These are phyloP conservation scores for Fusarium pininemorale DNA, from an alignment of 2,329 filamentous ascomycete species.

Conservation along the genomic window DNA sequence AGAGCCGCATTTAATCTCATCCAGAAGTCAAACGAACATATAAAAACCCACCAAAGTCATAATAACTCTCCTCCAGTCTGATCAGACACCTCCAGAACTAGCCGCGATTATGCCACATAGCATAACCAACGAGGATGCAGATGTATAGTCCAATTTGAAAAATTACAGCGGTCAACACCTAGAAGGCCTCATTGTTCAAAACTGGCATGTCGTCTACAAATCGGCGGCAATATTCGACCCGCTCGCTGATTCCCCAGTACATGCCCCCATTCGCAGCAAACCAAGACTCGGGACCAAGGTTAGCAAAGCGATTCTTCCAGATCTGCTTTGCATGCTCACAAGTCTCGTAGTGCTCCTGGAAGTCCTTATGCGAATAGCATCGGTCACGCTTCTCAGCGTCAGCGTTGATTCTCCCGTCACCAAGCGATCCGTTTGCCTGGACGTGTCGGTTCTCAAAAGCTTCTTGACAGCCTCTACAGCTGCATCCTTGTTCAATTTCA, in stretches of 20 bases:
- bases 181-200: neutral
- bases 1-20: neutral
- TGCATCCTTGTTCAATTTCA: accelerated
- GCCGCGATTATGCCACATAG: accelerated
- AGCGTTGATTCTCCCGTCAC: no score
- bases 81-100: neutral
- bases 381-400: neutral
- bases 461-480: neutral
- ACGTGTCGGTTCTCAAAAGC: no score
- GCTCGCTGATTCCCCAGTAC: accelerated
- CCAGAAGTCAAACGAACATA: neutral
- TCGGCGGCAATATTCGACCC: accelerated
- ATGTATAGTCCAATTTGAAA: accelerated
- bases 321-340: neutral
- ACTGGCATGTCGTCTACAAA: accelerated
- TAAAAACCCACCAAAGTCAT: neutral
- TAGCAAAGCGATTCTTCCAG: neutral
- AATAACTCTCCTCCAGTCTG: neutral
- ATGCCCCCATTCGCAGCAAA: neutral
- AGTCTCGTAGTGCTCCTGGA: neutral
- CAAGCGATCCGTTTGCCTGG: no score
- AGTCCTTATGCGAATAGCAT: neutral
- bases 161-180: neutral
- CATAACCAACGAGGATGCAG: neutral
- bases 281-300: neutral